These are phyloP conservation scores for Neckera pumila DNA, from an alignment of 225 moss, liverwort and hornwort species.

Conservation along the genomic window DNA sequence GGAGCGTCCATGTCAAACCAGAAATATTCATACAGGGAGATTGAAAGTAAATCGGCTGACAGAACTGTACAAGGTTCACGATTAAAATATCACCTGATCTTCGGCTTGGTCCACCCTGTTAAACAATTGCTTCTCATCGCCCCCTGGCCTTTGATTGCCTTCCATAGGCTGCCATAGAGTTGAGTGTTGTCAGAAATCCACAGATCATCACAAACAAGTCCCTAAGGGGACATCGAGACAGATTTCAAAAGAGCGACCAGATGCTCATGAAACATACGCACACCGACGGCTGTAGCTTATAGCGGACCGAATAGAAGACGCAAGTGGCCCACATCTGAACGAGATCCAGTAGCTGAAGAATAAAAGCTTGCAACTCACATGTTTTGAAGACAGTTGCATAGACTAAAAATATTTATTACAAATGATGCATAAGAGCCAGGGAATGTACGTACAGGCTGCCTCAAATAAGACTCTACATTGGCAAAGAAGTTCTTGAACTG, in stretches of 20 bases:
- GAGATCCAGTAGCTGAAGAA: not conserved
- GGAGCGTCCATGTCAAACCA: not conserved
- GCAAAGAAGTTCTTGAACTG: conserved; percentile 54
- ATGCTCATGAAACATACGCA: not conserved
- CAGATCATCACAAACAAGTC: not conserved
- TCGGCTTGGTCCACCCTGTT: conserved; percentile 24
- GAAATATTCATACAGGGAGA: not conserved
- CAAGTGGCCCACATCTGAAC: not conserved
- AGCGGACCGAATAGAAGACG: not conserved
- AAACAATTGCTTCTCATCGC: conserved; percentile 50
- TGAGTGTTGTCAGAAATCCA: not conserved
- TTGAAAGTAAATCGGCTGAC: not conserved
- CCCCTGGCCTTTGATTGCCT: conserved; percentile 32
- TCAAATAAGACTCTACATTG: conserved; percentile 35
- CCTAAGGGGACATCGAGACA: not conserved
- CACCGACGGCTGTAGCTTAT: not conserved
- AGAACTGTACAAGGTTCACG: not conserved
- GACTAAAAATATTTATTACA: not conserved
- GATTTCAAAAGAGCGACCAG: not conserved
- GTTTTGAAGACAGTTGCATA: not conserved
- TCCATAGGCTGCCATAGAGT: conserved; percentile 36
- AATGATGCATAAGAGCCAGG: not conserved
- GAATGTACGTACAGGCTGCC: conserved; percentile 23
- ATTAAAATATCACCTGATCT: conserved; percentile 25
- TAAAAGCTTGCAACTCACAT: not conserved